Base-by-base conservation (phyloP, 371 early-diverging fungal species). In the Mucor irregularis region DNA sequence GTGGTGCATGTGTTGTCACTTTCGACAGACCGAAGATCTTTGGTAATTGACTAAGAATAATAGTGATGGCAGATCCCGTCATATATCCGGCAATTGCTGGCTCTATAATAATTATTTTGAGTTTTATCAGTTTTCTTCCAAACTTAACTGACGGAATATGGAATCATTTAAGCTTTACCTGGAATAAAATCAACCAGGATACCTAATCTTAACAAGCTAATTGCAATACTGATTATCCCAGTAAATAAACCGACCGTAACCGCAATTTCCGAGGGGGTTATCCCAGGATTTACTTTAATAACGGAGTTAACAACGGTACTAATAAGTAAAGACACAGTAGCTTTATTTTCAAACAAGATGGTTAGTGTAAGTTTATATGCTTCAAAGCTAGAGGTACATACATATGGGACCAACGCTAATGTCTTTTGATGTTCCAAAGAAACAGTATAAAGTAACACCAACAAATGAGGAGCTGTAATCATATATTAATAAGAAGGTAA, bases 121-220 rank as follows among this genome's bases (percentile, higher is more conserved):
- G 17, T 19, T 45, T 29, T 16, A 24, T 34, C 25, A 45, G 46
- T 45, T 21, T 45, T 14, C 13, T 45, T 54, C 17, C 7, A 45
- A 54, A 45, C 14, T 5, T 25, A 31, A 13, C 16, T 35, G 11
- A 34, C 8, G 2, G 7, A 5, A 29, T 26, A 45, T 0, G 16
- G 29, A 25, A 42, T 39, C 10, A 29, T 26, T 45, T n/a, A 16
- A 28, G 29, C 29, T 19, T 21, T 55, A 55, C 55, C 69, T 6
- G 95, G 88, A 42, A 95, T 90, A 61, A 95, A 91, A 62, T 95
- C 93, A 5, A 93, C 87, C 8, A 95, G 51, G 29, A 90, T 74
- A 2, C 94, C 94, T 5, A 94, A 66, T 8, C 90, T 81, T 28
- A 92, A 61, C 7, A 91, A 59, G 11, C 94, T 91, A 28, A 95